Evolutionary conservation across 768 basidiomycete species (phyloP), one percentile per base, ranked within the genome.

Genomic region (Pholiota conissans): DNA sequence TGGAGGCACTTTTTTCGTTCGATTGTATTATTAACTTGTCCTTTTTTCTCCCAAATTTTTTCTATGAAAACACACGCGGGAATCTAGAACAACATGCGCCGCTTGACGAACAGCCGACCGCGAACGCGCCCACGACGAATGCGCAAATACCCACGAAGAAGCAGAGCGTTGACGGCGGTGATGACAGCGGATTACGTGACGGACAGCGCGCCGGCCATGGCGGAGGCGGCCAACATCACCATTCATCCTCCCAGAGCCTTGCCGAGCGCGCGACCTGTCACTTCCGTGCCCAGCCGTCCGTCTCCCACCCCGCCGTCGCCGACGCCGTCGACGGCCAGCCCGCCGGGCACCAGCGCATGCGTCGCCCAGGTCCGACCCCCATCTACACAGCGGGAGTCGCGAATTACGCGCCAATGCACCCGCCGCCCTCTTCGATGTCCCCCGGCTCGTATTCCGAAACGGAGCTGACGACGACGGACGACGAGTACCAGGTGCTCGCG

Each of bases 121-220:
- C 40, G 8, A 9, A 22, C 18, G 18, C 40, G 22, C 40, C 40
- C 40, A 42, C 40, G 14, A 16, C 37, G n/a, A 39, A n/a, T n/a
- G n/a, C n/a, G n/a, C 37, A 53, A 54, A 54, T 54, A 54, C 53
- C 53, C 53, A 54, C 53, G 53, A 46, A 54, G 53, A 46, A 54
- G 52, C 28, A 40, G 20, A 46, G 28, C 40, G 42, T 40, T 42
- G 42, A 42, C 37, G 24, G 27, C 37, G 35, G 37, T 9, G 52
- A 42, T 39, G 37, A n/a, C 35, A 22, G 35, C 35, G 27, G 14
- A 6, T 28, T 27, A 37, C 22, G 35, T 16, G 20, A 40, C 35
- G 26, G 9, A 11, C 39, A n/a, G n/a, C n/a, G n/a, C n/a, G n/a
- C n/a, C n/a, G n/a, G n/a, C n/a, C n/a, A n/a, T n/a, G n/a, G n/a